These are phyloP conservation scores for Auricularia heimuer DNA, from an alignment of 768 basidiomycete genomes.

Conservation along the genomic window DNA sequence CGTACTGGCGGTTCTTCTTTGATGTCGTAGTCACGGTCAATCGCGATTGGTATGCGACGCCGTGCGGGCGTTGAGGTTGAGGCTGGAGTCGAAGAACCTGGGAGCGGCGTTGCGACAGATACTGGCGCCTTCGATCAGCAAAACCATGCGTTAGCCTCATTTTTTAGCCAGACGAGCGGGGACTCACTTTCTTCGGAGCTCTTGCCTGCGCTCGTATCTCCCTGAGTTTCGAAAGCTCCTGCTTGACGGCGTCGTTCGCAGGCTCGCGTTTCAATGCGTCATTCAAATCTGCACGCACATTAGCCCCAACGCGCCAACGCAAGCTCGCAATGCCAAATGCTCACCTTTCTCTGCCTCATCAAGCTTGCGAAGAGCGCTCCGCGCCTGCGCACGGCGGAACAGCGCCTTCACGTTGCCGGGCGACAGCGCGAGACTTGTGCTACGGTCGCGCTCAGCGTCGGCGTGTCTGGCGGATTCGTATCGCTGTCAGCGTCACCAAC, in stretches of 20 bases:
- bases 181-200: conserved; percentile 22
- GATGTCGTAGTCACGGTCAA: neutral
- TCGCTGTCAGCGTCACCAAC: conserved; percentile 9
- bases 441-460: conserved; percentile 78
- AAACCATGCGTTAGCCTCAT: neutral
- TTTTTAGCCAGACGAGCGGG: neutral
- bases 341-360: conserved; percentile 51
- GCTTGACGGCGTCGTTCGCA: conserved; percentile 47
- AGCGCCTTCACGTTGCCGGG: conserved; percentile 64
- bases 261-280: conserved; percentile 58
- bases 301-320: neutral
- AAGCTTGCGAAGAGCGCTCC: conserved; percentile 42
- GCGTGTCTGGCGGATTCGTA: conserved; percentile 39
- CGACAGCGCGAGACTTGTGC: conserved; percentile 46
- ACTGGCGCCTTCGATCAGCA: neutral
- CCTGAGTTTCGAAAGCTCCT: conserved; percentile 48
- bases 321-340: too few relatives aligned
- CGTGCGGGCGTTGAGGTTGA: neutral
- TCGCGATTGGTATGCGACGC: conserved; percentile 12
- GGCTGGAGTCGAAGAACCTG: neutral
- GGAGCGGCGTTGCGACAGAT: neutral
- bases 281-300: conserved; percentile 42
- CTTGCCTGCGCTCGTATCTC: conserved; percentile 25
- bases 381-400: conserved; percentile 70
- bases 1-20: neutral